Evolutionary conservation across 768 basidiomycete genomes (phyloP), one percentile per base, ranked within the genome.

Genomic region (Leccinum subgranulosum): DNA sequence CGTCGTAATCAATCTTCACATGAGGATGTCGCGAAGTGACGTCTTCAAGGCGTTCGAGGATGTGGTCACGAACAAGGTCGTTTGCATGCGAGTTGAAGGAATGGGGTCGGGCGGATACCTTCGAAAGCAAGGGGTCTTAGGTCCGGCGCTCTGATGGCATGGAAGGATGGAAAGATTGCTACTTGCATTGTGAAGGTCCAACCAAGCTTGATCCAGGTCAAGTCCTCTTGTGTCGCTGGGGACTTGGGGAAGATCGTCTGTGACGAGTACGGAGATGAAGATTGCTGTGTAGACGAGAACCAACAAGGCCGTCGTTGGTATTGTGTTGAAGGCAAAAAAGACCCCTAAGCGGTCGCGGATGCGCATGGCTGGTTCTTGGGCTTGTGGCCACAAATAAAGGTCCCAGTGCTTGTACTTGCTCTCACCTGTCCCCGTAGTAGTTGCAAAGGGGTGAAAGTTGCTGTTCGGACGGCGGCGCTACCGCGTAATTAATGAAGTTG

Each of bases 21-120:
- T 83, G 76, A 1, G 73, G 65, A 61, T 79, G 70, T 19, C 63
- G 67, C 12, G 70, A 71, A 29, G 81, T 77, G 25, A 87, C 74
- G 4, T 75, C 69, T 39, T 70, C 61, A 14, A 92, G 66, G 3
- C 87, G 81, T 3, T 75, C 66, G 27, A 88, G 73, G 31, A 94
- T 71, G 66, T 85, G 86, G 0, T 71, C 66, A 51, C 81, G 84
- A 25, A 91, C 86, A 27, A 77, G 64, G 61, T 89, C 86, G 65
- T 93, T 94, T 17, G 84, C 81, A 72, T 85, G 88, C 1, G 89
- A 90, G 64, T 88, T 85, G 73, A 84, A 90, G 1, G 91, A 84
- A 69, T 89, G 91, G 1, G 91, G 92, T 27, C 79, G 79, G 6
- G 79, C 74, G 6, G 91, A 79, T 58, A 93, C 84, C 86, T 82